Conservation (phyloP, 169 alveolate genomes). For the Plasmodium knowlesi region DNA sequence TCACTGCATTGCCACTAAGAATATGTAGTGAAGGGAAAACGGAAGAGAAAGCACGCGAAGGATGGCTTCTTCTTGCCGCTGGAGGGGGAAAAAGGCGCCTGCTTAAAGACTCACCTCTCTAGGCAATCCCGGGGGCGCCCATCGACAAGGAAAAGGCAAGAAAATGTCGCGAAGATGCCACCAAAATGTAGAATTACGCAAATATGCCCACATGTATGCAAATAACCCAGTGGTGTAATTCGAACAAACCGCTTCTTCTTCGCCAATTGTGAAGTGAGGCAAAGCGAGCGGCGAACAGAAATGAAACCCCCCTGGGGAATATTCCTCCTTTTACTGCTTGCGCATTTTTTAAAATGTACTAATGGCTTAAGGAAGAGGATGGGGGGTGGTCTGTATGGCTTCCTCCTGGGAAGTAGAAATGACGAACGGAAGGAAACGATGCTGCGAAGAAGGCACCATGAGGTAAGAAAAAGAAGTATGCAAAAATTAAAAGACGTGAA, state of each 20-base stretch:
- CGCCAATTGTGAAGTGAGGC: neutral
- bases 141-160: neutral
- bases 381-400: neutral
- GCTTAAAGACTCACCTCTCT: neutral
- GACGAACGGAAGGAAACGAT: neutral
- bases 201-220: neutral
- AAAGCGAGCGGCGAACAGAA: neutral
- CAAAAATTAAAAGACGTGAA: conserved; percentile 16
- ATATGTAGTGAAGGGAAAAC: neutral
- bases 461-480: neutral
- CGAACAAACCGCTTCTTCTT: neutral
- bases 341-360: neutral
- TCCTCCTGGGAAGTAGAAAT: neutral
- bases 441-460: neutral
- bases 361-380: neutral
- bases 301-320: neutral
- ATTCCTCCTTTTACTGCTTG: neutral
- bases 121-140: neutral
- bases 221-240: neutral
- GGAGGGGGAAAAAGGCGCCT: neutral
- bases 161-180: neutral
- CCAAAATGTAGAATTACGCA: neutral
- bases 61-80: neutral
- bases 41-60: neutral
- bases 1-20: neutral